Evolutionary conservation across 345 rosid species (phyloP).

Genomic region (Eucalyptus regnans): DNA sequence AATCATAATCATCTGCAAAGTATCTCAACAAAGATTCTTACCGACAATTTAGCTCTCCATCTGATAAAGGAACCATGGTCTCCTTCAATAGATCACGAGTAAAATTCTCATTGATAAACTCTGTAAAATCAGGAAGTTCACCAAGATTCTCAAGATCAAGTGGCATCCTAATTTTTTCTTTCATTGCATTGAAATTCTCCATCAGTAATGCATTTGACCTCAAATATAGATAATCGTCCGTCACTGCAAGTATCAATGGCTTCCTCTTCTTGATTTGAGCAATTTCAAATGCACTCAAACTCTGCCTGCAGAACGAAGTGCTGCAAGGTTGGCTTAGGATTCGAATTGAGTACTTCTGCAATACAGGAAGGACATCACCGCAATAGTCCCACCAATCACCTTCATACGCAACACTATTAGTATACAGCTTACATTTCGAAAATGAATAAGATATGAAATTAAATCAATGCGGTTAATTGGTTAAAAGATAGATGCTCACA

Average conservation of each 20-base stretch:
- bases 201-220: neutral
- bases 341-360: neutral
- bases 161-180: neutral
- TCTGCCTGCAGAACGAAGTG: neutral
- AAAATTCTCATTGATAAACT: neutral
- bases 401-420: neutral
- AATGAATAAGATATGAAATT: neutral
- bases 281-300: too few species aligned
- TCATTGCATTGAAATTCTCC: neutral
- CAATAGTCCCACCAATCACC: conserved; percentile 5
- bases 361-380: neutral
- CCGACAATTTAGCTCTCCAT: neutral
- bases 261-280: neutral
- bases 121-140: neutral
- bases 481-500: too few species aligned
- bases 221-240: neutral
- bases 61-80: neutral
- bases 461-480: neutral
- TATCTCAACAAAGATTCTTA: neutral
- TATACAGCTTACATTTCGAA: fast-evolving
- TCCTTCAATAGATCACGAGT: neutral
- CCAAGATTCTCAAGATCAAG: neutral
- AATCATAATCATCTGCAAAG: neutral
- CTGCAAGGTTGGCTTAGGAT: conserved; percentile 2
- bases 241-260: neutral